Evolutionary conservation across 2,329 filamentous ascomycete genomes (phyloP).

Genomic region (Sporothrix sp.): DNA sequence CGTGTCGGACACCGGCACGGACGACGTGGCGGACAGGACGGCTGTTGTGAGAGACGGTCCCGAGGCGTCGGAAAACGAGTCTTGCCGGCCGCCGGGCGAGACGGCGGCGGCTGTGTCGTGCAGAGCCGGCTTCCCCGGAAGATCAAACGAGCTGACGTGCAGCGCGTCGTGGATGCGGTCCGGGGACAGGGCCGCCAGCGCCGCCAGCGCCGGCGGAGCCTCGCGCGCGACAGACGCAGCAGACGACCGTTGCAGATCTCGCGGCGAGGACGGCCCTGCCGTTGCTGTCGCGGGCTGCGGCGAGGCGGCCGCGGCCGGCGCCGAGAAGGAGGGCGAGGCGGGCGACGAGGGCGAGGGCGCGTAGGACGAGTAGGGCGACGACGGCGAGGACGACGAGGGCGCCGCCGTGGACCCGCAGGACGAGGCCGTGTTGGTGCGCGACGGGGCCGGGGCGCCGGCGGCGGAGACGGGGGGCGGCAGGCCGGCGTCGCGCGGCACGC

Average conservation of each 20-base stretch:
- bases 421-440: neutral
- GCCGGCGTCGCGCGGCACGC: conserved; percentile 9
- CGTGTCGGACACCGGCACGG: conserved; percentile 3
- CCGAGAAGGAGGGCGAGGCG: conserved; percentile 1
- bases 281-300: conserved; percentile 5
- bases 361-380: neutral
- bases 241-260: too few relatives aligned
- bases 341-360: neutral
- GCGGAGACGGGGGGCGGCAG: conserved; percentile 11
- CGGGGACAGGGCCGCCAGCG: too few relatives aligned
- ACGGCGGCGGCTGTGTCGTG: neutral
- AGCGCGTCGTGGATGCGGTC: too few relatives aligned
- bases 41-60: conserved; percentile 1
- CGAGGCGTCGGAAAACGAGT: conserved; percentile 4
- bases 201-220: too few relatives aligned
- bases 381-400: conserved; percentile 1
- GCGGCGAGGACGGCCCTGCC: too few relatives aligned
- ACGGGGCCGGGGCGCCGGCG: neutral
- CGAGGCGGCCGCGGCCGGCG: conserved; percentile 3
- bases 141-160: too few relatives aligned
- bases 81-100: neutral
- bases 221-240: too few relatives aligned
- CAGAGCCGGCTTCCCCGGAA: too few relatives aligned
- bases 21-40: neutral
- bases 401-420: neutral